Percentiles rank a stretch among this genome's conserved stretches.
Conservation (phyloP, 768 basidiomycete species). For the Pilatotrama ljubarskyi region DNA sequence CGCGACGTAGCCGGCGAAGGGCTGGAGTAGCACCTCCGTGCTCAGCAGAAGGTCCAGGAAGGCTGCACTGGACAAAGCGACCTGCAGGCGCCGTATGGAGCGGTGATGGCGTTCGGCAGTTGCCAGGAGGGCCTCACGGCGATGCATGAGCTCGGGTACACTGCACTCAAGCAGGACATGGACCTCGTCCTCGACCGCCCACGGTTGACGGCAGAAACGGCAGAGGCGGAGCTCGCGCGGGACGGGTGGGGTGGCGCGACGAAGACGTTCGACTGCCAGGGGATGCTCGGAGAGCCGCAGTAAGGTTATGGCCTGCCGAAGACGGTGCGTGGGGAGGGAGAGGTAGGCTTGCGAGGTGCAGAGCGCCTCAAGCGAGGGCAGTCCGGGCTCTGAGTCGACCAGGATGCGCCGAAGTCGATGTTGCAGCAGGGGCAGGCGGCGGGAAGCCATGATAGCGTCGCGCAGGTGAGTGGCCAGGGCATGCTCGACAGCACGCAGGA, state of each 20-base stretch:
- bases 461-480: too few species aligned
- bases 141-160: background rate
- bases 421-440: too few species aligned
- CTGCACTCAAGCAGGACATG: background rate
- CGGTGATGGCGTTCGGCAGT: background rate
- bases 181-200: background rate
- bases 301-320: constrained; percentile 15
- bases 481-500: too few species aligned
- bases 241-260: background rate
- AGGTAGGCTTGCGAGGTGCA: too few species aligned
- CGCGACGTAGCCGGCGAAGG: background rate
- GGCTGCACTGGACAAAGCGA: background rate
- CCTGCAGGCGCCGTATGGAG: background rate
- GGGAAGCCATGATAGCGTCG: too few species aligned
- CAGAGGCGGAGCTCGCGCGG: background rate
- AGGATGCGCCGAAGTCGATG: too few species aligned
- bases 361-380: too few species aligned
- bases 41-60: background rate
- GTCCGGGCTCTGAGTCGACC: too few species aligned
- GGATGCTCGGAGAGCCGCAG: constrained; percentile 18
- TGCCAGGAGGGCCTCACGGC: background rate
- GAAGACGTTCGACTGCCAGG: constrained; percentile 20
- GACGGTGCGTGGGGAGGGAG: too few species aligned
- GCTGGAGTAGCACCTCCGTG: background rate
- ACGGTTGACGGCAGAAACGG: background rate